A percentile compares a stretch with the other conserved stretches of the same genome.
Conservation (phyloP, 2,329 filamentous ascomycete species). For the Macrophomina tecta region DNA sequence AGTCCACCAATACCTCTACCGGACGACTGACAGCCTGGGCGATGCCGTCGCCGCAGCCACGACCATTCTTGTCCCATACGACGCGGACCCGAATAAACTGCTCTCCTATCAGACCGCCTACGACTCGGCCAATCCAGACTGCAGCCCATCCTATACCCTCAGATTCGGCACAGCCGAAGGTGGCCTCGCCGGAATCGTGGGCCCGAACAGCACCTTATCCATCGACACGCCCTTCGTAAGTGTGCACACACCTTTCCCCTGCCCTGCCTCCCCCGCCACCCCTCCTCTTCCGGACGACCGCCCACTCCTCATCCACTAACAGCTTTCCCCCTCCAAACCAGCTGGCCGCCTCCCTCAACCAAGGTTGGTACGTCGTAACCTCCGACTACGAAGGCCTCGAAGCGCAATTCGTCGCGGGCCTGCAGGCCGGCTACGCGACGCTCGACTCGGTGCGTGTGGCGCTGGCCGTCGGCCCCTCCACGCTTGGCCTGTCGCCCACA, state of each 20-base stretch:
- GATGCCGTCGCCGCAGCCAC: slow-evolving; percentile 32
- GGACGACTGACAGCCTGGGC: slow-evolving; percentile 31
- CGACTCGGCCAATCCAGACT: slow-evolving; percentile 31
- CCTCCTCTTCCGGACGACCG: too few species aligned
- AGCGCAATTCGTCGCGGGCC: slow-evolving; percentile 35
- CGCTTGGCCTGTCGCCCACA: not conserved
- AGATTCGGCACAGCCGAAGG: slow-evolving; percentile 13
- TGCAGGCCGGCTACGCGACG: slow-evolving; percentile 35
- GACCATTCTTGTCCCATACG: slow-evolving; percentile 30
- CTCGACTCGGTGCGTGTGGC: slow-evolving; percentile 38
- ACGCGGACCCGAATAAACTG: slow-evolving; percentile 21
- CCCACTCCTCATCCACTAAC: not conserved
- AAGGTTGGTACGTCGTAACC: slow-evolving; percentile 35
- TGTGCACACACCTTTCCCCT: not conserved
- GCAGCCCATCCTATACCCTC: slow-evolving; percentile 30
- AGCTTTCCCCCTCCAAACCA: not conserved
- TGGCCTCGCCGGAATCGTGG: slow-evolving; percentile 13
- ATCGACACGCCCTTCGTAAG: slow-evolving; percentile 11
- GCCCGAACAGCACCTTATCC: slow-evolving; percentile 17
- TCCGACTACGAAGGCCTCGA: slow-evolving; percentile 38
- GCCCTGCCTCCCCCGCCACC: too few species aligned
- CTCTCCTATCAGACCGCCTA: slow-evolving; percentile 34
- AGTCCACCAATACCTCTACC: slow-evolving; percentile 33
- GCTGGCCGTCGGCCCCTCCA: slow-evolving; percentile 18
- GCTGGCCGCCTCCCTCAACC: slow-evolving; percentile 30